Evolutionary conservation across 176 grass and related monocot genomes (phyloP).

Genomic region (Oryza coarctata): DNA sequence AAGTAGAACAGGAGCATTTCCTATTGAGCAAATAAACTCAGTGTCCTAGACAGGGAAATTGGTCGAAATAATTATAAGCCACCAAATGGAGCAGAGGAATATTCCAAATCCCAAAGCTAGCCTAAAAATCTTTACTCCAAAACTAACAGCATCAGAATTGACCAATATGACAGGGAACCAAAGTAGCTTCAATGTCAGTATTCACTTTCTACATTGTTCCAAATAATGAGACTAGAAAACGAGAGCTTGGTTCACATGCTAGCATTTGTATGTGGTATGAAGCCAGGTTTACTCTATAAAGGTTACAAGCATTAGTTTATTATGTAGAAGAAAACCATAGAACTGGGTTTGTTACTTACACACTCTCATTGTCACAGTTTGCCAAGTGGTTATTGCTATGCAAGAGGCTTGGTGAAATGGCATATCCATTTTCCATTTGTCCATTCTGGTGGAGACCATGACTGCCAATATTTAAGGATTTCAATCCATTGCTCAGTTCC

Average conservation of each 20-base stretch:
- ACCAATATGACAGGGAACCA: not conserved
- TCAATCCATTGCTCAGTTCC: slow-evolving; percentile 70
- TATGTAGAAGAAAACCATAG: slow-evolving; percentile 4
- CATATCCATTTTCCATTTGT: slow-evolving; percentile 44
- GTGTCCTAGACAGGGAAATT: not conserved
- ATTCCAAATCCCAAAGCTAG: not conserved
- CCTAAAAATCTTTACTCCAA: not conserved
- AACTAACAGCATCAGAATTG: not conserved
- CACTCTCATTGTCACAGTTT: slow-evolving; percentile 65
- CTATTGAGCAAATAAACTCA: not conserved
- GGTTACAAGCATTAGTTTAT: slow-evolving; percentile 14
- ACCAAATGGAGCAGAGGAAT: not conserved
- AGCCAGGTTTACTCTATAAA: not conserved
- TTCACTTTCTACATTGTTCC: not conserved
- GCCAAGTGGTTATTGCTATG: slow-evolving; percentile 69
- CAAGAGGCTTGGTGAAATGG: slow-evolving; percentile 82
- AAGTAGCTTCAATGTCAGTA: not conserved
- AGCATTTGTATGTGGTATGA: not conserved
- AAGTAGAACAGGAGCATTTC: slow-evolving; percentile 3
- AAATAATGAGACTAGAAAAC: slow-evolving; percentile 10
- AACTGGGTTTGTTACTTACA: slow-evolving; percentile 62
- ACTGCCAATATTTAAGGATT: slow-evolving; percentile 60
- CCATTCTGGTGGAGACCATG: slow-evolving; percentile 27
- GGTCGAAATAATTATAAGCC: not conserved
- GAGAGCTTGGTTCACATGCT: not conserved